Percentiles rank a stretch among this genome's conserved stretches.
Conservation (phyloP, 805 yeast species). For the Candida fluviatilis region DNA sequence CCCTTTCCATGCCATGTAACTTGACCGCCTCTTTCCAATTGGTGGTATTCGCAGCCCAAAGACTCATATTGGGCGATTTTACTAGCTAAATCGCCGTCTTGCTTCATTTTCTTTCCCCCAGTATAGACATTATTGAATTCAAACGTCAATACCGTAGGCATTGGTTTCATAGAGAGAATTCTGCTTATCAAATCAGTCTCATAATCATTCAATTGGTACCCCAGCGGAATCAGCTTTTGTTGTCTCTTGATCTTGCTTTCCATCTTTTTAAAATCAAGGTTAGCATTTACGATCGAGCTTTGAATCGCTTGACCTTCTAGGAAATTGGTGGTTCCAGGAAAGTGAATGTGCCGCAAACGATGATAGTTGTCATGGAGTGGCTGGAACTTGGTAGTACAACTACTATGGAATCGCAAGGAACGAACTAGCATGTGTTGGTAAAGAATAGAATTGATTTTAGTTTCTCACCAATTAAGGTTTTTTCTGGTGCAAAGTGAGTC, state of each 20-base stretch:
- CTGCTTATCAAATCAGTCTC: slow-evolving; percentile 44
- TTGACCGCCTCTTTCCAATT: slow-evolving; percentile 90
- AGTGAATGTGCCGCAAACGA: slow-evolving; percentile 38
- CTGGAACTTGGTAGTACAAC: slow-evolving; percentile 21
- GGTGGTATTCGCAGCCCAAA: slow-evolving; percentile 61
- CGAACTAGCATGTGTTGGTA: slow-evolving; percentile 2
- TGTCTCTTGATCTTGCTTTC: slow-evolving; percentile 45
- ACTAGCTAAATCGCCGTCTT: slow-evolving; percentile 35
- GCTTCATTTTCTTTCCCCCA: slow-evolving; percentile 80
- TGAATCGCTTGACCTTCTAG: slow-evolving; percentile 54
- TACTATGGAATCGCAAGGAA: slow-evolving; percentile 10
- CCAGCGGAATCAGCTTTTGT: slow-evolving; percentile 28
- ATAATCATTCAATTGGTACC: slow-evolving; percentile 39
- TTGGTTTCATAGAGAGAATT: slow-evolving; percentile 41
- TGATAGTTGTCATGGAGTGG: slow-evolving; percentile 31
- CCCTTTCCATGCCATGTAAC: slow-evolving; percentile 97
- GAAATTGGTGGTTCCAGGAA: slow-evolving; percentile 37
- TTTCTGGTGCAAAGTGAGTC: neutral
- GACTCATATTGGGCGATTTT: slow-evolving; percentile 23
- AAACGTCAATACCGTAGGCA: slow-evolving; percentile 72
- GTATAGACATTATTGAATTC: slow-evolving; percentile 87
- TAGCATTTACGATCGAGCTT: slow-evolving; percentile 50
- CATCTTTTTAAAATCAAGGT: slow-evolving; percentile 52
- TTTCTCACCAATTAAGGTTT: too few species aligned
- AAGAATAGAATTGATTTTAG: too few species aligned